Conservation (phyloP, 2,329 filamentous ascomycete genomes). For the Apiospora phragmitis region DNA sequence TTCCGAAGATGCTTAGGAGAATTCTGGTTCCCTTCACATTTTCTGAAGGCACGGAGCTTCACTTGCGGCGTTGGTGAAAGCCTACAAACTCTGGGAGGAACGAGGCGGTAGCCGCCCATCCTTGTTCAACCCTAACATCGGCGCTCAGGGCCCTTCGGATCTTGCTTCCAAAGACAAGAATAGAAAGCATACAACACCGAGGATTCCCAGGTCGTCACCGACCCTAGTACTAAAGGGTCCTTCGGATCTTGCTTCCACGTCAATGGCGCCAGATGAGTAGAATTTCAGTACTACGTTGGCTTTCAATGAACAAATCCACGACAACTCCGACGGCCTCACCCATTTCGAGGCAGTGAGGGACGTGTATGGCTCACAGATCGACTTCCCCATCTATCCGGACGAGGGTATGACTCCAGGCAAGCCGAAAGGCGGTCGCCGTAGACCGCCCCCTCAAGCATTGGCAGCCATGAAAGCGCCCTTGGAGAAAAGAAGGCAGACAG, state of each 20-base stretch:
- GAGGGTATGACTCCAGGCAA: constrained; percentile 55
- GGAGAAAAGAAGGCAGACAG: no score
- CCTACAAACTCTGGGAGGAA: constrained; percentile 21
- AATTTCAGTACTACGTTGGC: constrained; percentile 66
- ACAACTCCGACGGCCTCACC: constrained; percentile 45
- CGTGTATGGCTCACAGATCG: constrained; percentile 59
- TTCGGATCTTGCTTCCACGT: no score
- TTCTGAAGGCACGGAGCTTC: no score
- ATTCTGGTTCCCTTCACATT: no score
- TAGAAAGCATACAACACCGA: no score
- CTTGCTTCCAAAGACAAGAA: no score
- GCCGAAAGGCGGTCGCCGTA: constrained; percentile 48
- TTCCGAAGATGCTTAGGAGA: no score
- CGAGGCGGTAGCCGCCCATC: constrained; percentile 67
- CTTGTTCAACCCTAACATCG: constrained; percentile 56
- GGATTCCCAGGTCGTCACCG: no score
- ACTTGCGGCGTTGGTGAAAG: no score
- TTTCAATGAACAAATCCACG: constrained; percentile 61
- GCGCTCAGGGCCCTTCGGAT: constrained; percentile 53
- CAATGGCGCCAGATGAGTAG: constrained; percentile 60
- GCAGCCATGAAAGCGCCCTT: constrained; percentile 59
- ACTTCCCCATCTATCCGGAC: constrained; percentile 48
- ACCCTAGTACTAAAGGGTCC: no score
- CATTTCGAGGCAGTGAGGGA: constrained; percentile 58
- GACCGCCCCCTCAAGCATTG: constrained; percentile 58